phyloP scores from a whole-genome alignment of 495 filamentous ascomycete species.

The Trichoderma virens region DNA sequence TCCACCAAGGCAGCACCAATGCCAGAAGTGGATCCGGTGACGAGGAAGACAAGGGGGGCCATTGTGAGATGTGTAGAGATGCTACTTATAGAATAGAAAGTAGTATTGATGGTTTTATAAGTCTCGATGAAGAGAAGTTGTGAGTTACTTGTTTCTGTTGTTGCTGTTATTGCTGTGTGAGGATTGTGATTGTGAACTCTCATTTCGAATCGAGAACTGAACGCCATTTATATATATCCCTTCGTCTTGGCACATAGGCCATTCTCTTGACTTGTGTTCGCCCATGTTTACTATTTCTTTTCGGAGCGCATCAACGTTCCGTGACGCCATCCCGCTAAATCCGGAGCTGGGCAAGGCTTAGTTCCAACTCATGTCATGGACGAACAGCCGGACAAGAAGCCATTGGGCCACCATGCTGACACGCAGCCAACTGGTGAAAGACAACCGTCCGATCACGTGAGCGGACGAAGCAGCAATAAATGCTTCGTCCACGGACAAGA shows the following conservation, averaged over 20 bases:
- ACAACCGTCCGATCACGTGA: neutral
- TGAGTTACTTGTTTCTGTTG: no score
- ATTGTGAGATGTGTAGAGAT: neutral
- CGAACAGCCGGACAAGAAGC: neutral
- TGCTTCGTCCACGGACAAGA: neutral
- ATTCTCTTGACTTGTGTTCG: neutral
- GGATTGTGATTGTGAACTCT: neutral
- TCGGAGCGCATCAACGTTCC: neutral
- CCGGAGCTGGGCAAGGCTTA: neutral
- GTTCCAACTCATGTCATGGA: neutral
- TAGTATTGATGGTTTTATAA: neutral
- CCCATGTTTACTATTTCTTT: neutral
- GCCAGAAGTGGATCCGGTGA: slow-evolving; percentile 26
- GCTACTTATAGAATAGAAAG: neutral
- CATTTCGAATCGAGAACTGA: neutral
- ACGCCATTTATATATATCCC: neutral
- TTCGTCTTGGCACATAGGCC: neutral
- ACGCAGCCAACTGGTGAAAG: no score
- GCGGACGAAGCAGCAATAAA: neutral
- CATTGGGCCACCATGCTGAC: no score
- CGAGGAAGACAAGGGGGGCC: slow-evolving; percentile 21
- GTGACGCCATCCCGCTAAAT: neutral
- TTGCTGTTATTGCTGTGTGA: neutral
- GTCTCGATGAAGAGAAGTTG: neutral
- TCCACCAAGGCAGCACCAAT: slow-evolving; percentile 27